phyloP scores from a whole-genome alignment of 139 green algal genomes.

The Coelastrella sp. region DNA sequence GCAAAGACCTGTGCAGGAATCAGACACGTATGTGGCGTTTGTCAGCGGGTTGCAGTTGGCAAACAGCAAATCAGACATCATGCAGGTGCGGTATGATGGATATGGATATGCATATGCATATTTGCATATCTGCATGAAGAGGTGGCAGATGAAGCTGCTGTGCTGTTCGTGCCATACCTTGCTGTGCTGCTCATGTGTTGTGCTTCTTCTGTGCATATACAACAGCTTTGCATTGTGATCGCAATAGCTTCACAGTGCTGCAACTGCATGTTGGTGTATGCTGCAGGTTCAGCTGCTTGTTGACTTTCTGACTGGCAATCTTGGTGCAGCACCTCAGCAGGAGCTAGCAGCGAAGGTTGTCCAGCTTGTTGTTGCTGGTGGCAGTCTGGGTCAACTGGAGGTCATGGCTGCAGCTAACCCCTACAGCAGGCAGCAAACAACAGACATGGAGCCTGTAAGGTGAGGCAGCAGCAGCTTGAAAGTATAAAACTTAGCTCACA shows the following conservation, averaged over 20 bases:
- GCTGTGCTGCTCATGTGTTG: too few species aligned
- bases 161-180: too few species aligned
- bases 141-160: too few species aligned
- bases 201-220: too few species aligned
- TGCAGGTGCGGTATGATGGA: slow-evolving; percentile 56
- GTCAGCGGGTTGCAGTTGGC: slow-evolving; percentile 92
- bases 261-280: not conserved
- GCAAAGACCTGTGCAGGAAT: slow-evolving; percentile 49
- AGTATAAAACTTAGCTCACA: too few species aligned
- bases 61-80: slow-evolving; percentile 37
- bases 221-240: too few species aligned
- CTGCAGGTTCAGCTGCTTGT: slow-evolving; percentile 76
- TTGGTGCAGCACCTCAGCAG: slow-evolving; percentile 81
- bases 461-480: too few species aligned
- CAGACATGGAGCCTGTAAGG: slow-evolving; percentile 65
- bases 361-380: slow-evolving; percentile 78
- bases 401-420: slow-evolving; percentile 68
- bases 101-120: too few species aligned
- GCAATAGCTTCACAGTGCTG: too few species aligned
- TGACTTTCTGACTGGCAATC: slow-evolving; percentile 87
- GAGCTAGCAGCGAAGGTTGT: slow-evolving; percentile 56
- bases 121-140: too few species aligned
- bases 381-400: slow-evolving; percentile 63
- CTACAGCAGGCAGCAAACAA: slow-evolving; percentile 68
- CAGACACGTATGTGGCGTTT: slow-evolving; percentile 87